Evolutionary conservation across 139 green algal species (phyloP), one percentile per base, ranked within the genome.

Genomic region (Choricystis sp.): DNA sequence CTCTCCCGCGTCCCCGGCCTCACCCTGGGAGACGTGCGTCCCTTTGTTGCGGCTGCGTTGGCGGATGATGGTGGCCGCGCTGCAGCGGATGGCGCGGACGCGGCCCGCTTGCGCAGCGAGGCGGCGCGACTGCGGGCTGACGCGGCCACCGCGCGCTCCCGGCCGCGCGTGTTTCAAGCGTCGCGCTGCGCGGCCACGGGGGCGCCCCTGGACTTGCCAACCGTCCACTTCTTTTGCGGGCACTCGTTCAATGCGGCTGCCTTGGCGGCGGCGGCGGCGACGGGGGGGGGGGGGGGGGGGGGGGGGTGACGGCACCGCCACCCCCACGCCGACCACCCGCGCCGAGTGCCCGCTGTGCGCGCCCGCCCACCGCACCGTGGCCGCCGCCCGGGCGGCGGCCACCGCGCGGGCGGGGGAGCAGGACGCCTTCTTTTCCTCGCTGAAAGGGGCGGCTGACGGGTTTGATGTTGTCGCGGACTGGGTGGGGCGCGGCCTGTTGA

Each of bases 161-260:
- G 90, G 71, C 77, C 90, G 1, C 75, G 74, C 29, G 76, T 98
- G 4, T 98, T 97, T 66, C 90, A 98, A 69, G 76, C 69, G 64
- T 83, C 56, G 63, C 74, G 81, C 55, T 94, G 91, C 74, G 72
- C 83, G 19, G 72, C 81, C 26, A 89, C 78, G 5, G 79, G 77
- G 1, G 70, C 75, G 14, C 74, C 87, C 0, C 75, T 98, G 69
- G 92, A 98, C 69, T 78, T 98, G 61, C 91, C 91, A 2, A 83
- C 81, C 1, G 84, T 97, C 26, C 91, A 98, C 78, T 98, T 98
- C 69, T 27, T 98, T 63, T 98, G 91, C 72, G 83, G 85, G 59
- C 91, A 98, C 69, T 89, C 79, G 21, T 98, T 85, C 76, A 95
- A 97, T 78, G 30, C 81, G 59, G 79, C 85, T 24, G 86, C 83